Conservation (phyloP, 805 yeast species). For the Lachancea waltii region DNA sequence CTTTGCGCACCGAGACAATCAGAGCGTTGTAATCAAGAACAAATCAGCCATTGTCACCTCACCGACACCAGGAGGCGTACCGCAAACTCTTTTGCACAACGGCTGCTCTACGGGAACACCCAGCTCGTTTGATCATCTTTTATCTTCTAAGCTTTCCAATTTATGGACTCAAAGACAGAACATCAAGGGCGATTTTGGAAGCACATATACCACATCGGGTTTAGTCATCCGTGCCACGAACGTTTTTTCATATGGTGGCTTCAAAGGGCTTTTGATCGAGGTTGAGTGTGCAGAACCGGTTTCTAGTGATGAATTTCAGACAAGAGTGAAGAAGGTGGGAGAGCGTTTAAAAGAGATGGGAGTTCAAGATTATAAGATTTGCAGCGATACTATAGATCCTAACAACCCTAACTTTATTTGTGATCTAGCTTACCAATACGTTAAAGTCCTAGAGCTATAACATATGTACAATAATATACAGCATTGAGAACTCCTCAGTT, state of each 20-base stretch:
- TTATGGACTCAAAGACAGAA: slow-evolving; percentile 31
- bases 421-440: slow-evolving; percentile 28
- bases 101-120: slow-evolving; percentile 22
- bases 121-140: slow-evolving; percentile 23
- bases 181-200: slow-evolving; percentile 31
- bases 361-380: slow-evolving; percentile 18
- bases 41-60: slow-evolving; percentile 23
- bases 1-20: slow-evolving; percentile 21
- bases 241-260: slow-evolving; percentile 29
- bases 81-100: slow-evolving; percentile 15
- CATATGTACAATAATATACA: slow-evolving; percentile 1
- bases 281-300: slow-evolving; percentile 14
- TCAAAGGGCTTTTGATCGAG: slow-evolving; percentile 29
- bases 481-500: slow-evolving; percentile 15
- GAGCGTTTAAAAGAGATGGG: slow-evolving; percentile 16
- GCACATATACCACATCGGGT: slow-evolving; percentile 22
- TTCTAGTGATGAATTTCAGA: slow-evolving; percentile 14
- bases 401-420: slow-evolving; percentile 13
- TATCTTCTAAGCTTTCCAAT: slow-evolving; percentile 24
- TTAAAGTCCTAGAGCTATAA: slow-evolving; percentile 23
- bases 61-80: slow-evolving; percentile 10
- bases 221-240: slow-evolving; percentile 24
- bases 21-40: slow-evolving; percentile 23
- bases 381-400: slow-evolving; percentile 16
- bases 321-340: slow-evolving; percentile 15